Conservation (phyloP, 306 rosid genomes). For the Castanea sativa region DNA sequence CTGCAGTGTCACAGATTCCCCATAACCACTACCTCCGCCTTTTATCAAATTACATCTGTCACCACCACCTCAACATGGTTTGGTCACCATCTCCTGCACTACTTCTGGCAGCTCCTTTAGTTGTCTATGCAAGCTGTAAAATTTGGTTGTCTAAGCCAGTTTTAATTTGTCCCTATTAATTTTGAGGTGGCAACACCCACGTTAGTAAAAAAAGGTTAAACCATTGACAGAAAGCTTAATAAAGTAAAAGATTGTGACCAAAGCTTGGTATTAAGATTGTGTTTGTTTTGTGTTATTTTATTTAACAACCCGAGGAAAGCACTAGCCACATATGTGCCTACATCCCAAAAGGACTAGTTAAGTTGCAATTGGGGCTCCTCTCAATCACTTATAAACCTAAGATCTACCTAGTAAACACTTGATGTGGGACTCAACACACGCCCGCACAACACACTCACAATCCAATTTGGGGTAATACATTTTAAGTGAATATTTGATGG, state of each 20-base stretch:
- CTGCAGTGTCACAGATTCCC: background rate
- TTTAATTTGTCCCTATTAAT: background rate
- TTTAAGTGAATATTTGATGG: too few species aligned
- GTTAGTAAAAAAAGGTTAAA: too few species aligned
- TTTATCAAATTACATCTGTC: background rate
- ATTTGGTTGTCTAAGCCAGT: background rate
- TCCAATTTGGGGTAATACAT: too few species aligned
- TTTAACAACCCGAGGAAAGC: too few species aligned
- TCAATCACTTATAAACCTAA: too few species aligned
- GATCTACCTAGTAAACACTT: too few species aligned
- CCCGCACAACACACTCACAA: too few species aligned
- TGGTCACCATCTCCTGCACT: background rate
- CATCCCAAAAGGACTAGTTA: too few species aligned
- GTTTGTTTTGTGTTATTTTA: background rate
- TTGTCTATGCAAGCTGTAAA: background rate
- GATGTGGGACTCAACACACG: too few species aligned
- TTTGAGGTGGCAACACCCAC: background rate
- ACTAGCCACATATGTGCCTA: too few species aligned
- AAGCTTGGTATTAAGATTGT: background rate
- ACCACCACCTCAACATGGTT: background rate
- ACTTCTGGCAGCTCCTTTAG: background rate
- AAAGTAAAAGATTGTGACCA: background rate
- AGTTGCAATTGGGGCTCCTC: too few species aligned
- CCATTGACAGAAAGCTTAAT: background rate
- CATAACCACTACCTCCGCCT: background rate